Evolutionary conservation across 805 yeast species (phyloP).

Genomic region (Jamesozyma jinghongensis): DNA sequence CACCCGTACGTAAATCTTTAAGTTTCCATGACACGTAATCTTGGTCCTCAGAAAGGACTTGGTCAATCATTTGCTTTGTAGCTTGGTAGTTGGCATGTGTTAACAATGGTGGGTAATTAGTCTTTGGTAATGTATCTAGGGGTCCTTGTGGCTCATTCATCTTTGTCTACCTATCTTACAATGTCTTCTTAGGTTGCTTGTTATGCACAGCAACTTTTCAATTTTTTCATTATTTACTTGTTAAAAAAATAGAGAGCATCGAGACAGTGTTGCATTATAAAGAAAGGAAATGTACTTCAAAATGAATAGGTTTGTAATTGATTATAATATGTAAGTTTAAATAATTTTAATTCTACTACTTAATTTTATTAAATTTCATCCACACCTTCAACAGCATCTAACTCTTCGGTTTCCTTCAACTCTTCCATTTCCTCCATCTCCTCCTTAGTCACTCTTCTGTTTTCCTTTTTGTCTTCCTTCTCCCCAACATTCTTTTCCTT

Average conservation of each 20-base stretch:
- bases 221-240: too few species aligned
- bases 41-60: slow-evolving; percentile 28
- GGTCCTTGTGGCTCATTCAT: slow-evolving; percentile 29
- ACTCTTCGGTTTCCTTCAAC: slow-evolving; percentile 4
- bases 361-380: slow-evolving; percentile 1
- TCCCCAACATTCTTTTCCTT: slow-evolving; percentile 26
- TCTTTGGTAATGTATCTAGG: slow-evolving; percentile 22
- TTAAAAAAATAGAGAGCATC: too few species aligned
- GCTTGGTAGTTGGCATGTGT: slow-evolving; percentile 24
- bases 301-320: too few species aligned
- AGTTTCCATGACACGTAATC: slow-evolving; percentile 29
- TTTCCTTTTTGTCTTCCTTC: background rate
- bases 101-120: slow-evolving; percentile 23
- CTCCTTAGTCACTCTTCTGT: background rate
- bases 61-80: slow-evolving; percentile 27
- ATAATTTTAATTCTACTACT: too few species aligned
- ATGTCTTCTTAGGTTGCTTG: too few species aligned
- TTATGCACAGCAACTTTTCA: too few species aligned
- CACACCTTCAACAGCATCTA: slow-evolving; percentile 7
- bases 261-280: too few species aligned
- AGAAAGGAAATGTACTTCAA: too few species aligned
- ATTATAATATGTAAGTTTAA: too few species aligned
- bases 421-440: slow-evolving; percentile 3
- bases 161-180: too few species aligned
- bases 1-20: slow-evolving; percentile 26